phyloP scores from a whole-genome alignment of 768 basidiomycete species.

The Hericium rajendrae region DNA sequence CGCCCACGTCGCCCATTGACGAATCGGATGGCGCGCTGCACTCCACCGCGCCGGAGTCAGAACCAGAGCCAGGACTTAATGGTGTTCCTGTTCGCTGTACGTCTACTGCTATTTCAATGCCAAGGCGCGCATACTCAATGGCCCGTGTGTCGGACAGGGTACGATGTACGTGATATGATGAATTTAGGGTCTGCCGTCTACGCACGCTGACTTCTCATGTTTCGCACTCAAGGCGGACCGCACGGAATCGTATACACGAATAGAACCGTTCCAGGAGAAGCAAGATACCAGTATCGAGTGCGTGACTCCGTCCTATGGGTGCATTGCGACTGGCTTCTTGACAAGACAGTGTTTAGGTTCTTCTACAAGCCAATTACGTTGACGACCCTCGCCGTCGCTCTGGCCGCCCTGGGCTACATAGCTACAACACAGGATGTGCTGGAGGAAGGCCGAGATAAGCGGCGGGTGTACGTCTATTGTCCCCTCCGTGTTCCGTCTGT shows the following conservation, averaged over 20 bases:
- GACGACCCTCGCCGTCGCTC: constrained; percentile 56
- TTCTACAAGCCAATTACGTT: constrained; percentile 81
- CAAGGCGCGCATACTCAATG: not conserved
- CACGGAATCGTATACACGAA: constrained; percentile 75
- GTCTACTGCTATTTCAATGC: constrained; percentile 23
- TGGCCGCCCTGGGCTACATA: constrained; percentile 67
- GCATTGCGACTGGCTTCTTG: constrained; percentile 2
- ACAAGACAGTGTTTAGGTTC: constrained; percentile 40
- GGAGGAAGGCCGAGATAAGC: constrained; percentile 74
- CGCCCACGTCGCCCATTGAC: constrained; percentile 38
- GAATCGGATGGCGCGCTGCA: constrained; percentile 47
- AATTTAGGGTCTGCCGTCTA: too few relatives aligned
- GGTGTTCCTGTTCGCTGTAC: constrained; percentile 75
- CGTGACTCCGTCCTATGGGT: constrained; percentile 20
- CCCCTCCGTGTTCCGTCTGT: not conserved
- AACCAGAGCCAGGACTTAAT: constrained; percentile 65
- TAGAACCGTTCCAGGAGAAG: constrained; percentile 75
- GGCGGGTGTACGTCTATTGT: constrained; percentile 52
- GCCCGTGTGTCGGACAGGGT: constrained; percentile 40
- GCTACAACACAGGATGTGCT: constrained; percentile 80
- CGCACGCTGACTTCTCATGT: not conserved
- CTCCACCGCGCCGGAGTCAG: constrained; percentile 34
- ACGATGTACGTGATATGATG: constrained; percentile 53
- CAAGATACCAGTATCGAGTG: constrained; percentile 79
- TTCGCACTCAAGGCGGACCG: constrained; percentile 55